Base-by-base conservation (phyloP, 2,329 filamentous ascomycete species). In the Atkinsonella texensis region DNA sequence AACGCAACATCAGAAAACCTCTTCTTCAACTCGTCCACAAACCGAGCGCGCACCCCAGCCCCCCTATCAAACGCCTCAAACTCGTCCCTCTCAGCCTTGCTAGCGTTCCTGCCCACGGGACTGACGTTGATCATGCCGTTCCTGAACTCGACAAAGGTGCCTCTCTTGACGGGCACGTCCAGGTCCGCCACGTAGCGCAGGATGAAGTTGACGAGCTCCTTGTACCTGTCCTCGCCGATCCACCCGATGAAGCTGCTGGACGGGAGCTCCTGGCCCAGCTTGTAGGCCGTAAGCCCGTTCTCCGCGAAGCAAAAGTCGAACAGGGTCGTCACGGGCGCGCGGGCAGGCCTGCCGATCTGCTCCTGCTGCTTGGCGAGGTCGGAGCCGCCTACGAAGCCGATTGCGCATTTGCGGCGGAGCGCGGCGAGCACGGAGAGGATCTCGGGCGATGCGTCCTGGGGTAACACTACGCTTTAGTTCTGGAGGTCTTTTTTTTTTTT, bases 271-370 rank as follows among this genome's bases (percentile, higher is more conserved):
- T 83, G 70, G 62, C 91, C 93, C 63, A 90, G 72, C 64, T 89
- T 89, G 77, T 79, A 95, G 43, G 91, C 93, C 1, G 87, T 94
- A 59, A 98, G 81, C 11, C 93, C 93, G 72, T 98, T 98, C 75
- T 98, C 93, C 53, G 89, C 76, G 74, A 98, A 98, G 80, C 86
- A 93, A 74, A 88, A 98, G 76, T 98, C 93, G 75, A 98, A 98
- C 63, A 97, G 83, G 55, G 81, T 75, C 49, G 83, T 89, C 55
- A 97, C 91, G 59, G 84, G 77, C 31, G 71, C 68, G 46, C 77
- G 72, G 28, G 79, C 67, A 4, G 80, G 66, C 50, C 62, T 77
- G 66, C 89, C 89, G 55, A 97, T 80, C 74, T 97, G 91, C 71
- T 97, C 93, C 71, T 97, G 89, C 72, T 97, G 93, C 76, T 98